Base-by-base conservation (phyloP, 495 filamentous ascomycete species). In the Stereocaulon alpinum region DNA sequence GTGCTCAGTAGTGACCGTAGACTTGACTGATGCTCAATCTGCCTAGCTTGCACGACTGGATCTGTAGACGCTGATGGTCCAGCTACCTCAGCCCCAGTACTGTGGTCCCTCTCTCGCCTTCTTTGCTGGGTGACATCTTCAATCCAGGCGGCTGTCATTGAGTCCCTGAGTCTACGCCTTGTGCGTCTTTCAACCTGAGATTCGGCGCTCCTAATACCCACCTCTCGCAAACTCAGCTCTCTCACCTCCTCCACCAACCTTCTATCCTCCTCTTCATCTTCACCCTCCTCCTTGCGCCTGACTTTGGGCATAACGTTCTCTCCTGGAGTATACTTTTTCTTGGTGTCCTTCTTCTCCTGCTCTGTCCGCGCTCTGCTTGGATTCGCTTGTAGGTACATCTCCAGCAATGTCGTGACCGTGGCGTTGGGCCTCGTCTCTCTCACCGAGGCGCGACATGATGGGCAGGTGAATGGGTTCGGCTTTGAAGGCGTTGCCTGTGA, bases 371-470 rank as follows among this genome's bases (percentile, higher is more conserved):
- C 82, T 45, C 81, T 82, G 14, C 81, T 84, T 6, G 93, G 91
- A 69, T 95, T 86, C 55, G 85, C 80, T 48, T 80, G 72, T 24
- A 95, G 69, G 40, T 75, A 72, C 80, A 90, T 86, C 17, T 95
- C 89, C 24, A 97, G 72, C 52, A 96, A 72, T 2, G 87, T 91
- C 0, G 83, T 90, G 20, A 95, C 83, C 15, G 82, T 85, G 20
- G 91, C 86, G 82, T 95, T 91, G 59, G 86, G 86, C 59, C 82
- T 82, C 40, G 91, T 93, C 62, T 84, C 85, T 47, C 88, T 82
- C 44, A 98, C 91, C 24, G 77, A 71, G 6, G 89, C 85, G n/a
- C 93, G 86, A 70, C 93, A 98, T 68, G 88, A 87, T 7, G 93
- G 93, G 68, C 93, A 98, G 53, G 90, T 96, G 70, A 85, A 94